Evolutionary conservation across 225 moss, liverwort and hornwort genomes (phyloP).

Genomic region (Climacium dendroides): DNA sequence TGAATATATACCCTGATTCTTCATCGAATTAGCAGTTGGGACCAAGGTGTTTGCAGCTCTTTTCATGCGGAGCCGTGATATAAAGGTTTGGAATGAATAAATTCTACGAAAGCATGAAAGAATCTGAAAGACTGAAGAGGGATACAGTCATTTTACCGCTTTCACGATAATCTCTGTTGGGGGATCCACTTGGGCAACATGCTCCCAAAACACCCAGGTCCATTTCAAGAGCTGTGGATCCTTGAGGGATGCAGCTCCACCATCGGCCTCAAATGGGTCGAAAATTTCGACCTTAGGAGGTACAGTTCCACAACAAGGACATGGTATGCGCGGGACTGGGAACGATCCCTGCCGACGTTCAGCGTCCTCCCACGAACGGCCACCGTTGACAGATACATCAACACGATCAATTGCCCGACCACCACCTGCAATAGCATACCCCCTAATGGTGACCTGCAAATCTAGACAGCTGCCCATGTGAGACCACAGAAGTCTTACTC

Average conservation of each 20-base stretch:
- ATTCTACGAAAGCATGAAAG: background rate
- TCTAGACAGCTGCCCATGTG: background rate
- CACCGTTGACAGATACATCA: constrained; percentile 17
- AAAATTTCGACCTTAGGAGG: constrained; percentile 1
- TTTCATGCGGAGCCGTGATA: background rate
- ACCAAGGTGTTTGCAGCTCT: background rate
- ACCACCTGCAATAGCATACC: constrained; percentile 24
- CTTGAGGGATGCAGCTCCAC: background rate
- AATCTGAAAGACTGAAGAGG: background rate
- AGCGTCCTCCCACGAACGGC: constrained; percentile 11
- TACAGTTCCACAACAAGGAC: background rate
- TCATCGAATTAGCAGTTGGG: background rate
- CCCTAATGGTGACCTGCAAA: constrained; percentile 25
- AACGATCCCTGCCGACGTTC: constrained; percentile 14
- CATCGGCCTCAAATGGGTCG: constrained; percentile 7
- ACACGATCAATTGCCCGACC: constrained; percentile 23
- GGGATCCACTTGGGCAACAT: background rate
- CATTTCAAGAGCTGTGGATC: constrained; percentile 18
- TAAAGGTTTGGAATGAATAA: background rate
- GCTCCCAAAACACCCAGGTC: constrained; percentile 28
- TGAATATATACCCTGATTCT: background rate
- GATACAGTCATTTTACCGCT: background rate
- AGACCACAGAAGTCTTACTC: background rate
- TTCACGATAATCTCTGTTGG: constrained; percentile 20
- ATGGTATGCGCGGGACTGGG: background rate